Evolutionary conservation across 306 rosid species (phyloP).

Genomic region (Dalbergia oliveri): DNA sequence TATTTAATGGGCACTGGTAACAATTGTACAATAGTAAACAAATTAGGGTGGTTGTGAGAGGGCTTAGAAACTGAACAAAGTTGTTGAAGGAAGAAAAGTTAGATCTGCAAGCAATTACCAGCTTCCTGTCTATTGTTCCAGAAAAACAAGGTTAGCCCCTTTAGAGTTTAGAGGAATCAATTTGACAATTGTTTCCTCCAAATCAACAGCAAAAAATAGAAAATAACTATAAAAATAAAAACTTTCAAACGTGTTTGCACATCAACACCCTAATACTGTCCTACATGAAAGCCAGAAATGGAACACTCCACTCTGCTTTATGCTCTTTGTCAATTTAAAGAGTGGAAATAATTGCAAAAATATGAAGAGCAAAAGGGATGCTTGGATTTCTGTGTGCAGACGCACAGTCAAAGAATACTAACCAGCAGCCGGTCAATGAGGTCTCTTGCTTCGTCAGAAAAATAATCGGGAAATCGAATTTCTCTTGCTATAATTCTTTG

Average conservation of each 20-base stretch:
- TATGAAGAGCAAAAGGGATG: constrained; percentile 11
- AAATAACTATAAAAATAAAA: background rate
- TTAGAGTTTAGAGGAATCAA: constrained; percentile 1
- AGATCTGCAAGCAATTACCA: background rate
- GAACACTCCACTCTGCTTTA: constrained; percentile 34
- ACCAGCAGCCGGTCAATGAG: constrained; percentile 90
- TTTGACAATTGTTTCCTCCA: constrained; percentile 2
- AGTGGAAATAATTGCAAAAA: constrained; percentile 23
- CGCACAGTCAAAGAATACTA: constrained; percentile 44
- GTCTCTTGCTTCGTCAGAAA: constrained; percentile 89
- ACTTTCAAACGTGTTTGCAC: constrained; percentile 8
- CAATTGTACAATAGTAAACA: background rate
- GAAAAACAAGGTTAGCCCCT: constrained; percentile 7
- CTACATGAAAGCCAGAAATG: constrained; percentile 29
- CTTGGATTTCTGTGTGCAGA: constrained; percentile 7
- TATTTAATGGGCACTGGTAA: constrained; percentile 7
- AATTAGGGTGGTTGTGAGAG: background rate
- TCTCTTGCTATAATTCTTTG: constrained; percentile 98
- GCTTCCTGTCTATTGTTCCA: background rate
- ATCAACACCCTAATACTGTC: constrained; percentile 15
- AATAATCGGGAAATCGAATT: constrained; percentile 89
- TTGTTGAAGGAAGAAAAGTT: constrained; percentile 2
- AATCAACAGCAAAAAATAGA: background rate
- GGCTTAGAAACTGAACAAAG: constrained; percentile 13
- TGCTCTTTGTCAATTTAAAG: constrained; percentile 22